Evolutionary conservation across 2,329 filamentous ascomycete genomes (phyloP).

Genomic region (Neoascochyta sp.): DNA sequence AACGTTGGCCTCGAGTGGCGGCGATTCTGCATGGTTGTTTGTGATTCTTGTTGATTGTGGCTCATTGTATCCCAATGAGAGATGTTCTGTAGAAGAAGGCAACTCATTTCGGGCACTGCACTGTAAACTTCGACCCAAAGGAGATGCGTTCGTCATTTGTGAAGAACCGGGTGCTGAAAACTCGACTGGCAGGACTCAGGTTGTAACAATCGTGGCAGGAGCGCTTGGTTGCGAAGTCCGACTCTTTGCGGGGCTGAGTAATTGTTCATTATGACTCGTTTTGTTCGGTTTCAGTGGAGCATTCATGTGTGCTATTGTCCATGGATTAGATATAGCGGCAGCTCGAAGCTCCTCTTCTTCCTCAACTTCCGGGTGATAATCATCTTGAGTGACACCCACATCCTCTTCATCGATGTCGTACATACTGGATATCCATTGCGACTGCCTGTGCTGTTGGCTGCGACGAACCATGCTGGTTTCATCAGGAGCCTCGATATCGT

Average conservation of each 20-base stretch:
- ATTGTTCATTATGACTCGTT: slow-evolving; percentile 12
- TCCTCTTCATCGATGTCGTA: slow-evolving; percentile 40
- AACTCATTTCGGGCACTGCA: too few species aligned
- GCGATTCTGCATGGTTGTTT: too few species aligned
- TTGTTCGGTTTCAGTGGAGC: slow-evolving; percentile 19
- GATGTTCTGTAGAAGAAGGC: too few species aligned
- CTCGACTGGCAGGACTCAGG: slow-evolving; percentile 1
- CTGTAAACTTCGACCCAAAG: too few species aligned
- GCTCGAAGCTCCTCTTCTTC: slow-evolving; percentile 32
- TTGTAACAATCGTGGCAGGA: too few species aligned
- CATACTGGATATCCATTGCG: slow-evolving; percentile 38
- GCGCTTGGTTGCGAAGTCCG: slow-evolving; percentile 7
- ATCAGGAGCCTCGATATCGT: background rate
- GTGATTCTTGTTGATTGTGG: too few species aligned
- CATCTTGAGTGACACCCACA: slow-evolving; percentile 19
- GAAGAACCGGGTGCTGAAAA: slow-evolving; percentile 18
- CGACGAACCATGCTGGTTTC: background rate
- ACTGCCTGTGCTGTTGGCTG: slow-evolving; percentile 1
- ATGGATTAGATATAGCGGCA: slow-evolving; percentile 45
- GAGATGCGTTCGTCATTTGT: slow-evolving; percentile 7
- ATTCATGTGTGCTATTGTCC: slow-evolving; percentile 50
- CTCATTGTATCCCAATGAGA: too few species aligned
- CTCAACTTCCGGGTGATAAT: slow-evolving; percentile 11
- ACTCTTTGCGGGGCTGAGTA: slow-evolving; percentile 26
- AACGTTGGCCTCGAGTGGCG: too few species aligned